Evolutionary conservation across 208 protist genomes (phyloP).

Genomic region (Phytomonas francai): DNA sequence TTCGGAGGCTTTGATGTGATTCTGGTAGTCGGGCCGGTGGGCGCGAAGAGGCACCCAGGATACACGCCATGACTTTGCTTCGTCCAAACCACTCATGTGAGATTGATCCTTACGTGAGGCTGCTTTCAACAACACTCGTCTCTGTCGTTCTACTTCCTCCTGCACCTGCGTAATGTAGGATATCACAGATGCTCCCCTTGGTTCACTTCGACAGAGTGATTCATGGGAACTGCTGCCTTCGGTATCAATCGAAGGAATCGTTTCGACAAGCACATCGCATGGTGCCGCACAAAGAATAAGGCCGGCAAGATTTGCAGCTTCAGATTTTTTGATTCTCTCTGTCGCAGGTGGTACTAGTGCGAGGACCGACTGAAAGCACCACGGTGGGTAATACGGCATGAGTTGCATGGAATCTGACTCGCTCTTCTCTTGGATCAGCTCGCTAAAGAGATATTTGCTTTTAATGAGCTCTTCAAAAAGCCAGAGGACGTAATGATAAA

Average conservation of each 20-base stretch:
- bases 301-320: slow-evolving; percentile 16
- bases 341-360: slow-evolving; percentile 38
- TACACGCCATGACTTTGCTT: slow-evolving; percentile 14
- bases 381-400: slow-evolving; percentile 42
- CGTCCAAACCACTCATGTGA: neutral
- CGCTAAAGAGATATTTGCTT: slow-evolving; percentile 21
- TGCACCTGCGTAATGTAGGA: slow-evolving; percentile 18
- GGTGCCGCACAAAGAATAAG: slow-evolving; percentile 41
- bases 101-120: neutral
- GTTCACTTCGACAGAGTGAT: neutral
- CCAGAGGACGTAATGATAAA: slow-evolving; percentile 49
- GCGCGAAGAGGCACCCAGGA: slow-evolving; percentile 17
- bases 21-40: neutral
- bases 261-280: slow-evolving; percentile 42
- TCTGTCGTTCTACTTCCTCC: slow-evolving; percentile 15
- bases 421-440: slow-evolving; percentile 2
- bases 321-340: neutral
- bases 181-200: neutral
- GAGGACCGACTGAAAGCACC: slow-evolving; percentile 29
- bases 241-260: neutral
- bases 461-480: slow-evolving; percentile 41
- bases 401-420: neutral
- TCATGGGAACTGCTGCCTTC: neutral
- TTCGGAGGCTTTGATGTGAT: neutral
- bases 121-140: neutral